Conservation (phyloP, 441 rosid genomes). For the Syzygium syzygioides region DNA sequence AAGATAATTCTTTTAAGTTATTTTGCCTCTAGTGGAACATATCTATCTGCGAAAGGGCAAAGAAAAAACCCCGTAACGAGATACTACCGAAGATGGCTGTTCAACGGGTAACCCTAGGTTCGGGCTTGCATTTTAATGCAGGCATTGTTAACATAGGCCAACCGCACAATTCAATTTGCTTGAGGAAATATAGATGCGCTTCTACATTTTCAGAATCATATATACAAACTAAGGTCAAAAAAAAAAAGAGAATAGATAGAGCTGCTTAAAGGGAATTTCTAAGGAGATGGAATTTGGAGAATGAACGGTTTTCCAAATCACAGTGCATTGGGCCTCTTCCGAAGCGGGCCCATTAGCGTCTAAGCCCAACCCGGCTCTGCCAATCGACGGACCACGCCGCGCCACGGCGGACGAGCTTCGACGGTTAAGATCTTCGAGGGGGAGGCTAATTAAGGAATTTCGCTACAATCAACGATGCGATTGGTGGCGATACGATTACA, state of each 20-base stretch:
- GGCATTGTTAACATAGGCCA: fast-evolving
- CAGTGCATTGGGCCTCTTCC: not conserved
- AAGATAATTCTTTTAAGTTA: fast-evolving
- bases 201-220: not conserved
- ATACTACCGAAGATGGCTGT: not conserved
- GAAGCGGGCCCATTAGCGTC: not conserved
- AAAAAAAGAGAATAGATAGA: not conserved
- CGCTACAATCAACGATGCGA: not conserved
- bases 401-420: not conserved
- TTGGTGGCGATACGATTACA: not conserved
- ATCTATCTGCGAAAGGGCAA: fast-evolving
- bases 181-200: not conserved
- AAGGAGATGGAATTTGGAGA: not conserved
- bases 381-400: not conserved
- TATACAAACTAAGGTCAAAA: not conserved
- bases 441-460: not conserved
- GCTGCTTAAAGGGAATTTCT: not conserved
- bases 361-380: not conserved
- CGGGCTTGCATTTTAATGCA: fast-evolving
- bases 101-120: fast-evolving
- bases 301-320: not conserved
- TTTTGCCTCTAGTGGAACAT: fast-evolving
- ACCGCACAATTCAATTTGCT: not conserved
- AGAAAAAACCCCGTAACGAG: fast-evolving
- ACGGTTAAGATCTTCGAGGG: not conserved